Percentiles rank a stretch among this genome's conserved stretches.
phyloP scores from a whole-genome alignment of 2,329 filamentous ascomycete species.

The Verticillium dahliae region DNA sequence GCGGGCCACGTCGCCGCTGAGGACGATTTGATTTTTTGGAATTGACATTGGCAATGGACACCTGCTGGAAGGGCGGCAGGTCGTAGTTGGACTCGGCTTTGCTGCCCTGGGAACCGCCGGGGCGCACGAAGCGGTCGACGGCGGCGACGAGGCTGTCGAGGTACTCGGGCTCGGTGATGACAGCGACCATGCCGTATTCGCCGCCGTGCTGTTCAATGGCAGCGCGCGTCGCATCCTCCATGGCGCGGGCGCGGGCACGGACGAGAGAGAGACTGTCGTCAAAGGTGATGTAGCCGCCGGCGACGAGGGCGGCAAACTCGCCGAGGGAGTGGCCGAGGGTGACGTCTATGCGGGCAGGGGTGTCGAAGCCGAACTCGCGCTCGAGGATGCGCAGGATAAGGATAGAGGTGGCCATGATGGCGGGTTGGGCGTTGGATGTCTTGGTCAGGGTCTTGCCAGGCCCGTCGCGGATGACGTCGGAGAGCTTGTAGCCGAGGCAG shows the following conservation, averaged over 20 bases:
- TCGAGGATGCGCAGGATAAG: conserved; percentile 85
- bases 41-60: conserved; percentile 90
- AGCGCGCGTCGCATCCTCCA: conserved; percentile 67
- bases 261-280: conserved; percentile 74
- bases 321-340: conserved; percentile 87
- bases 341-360: conserved; percentile 66
- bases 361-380: conserved; percentile 72
- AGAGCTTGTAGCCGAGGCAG: conserved; percentile 67
- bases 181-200: conserved; percentile 89
- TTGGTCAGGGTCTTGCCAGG: conserved; percentile 70
- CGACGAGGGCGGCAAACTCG: conserved; percentile 86
- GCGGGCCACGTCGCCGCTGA: conserved; percentile 77
- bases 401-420: conserved; percentile 92
- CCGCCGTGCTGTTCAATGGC: conserved; percentile 64
- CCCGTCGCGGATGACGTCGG: conserved; percentile 70
- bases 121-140: conserved; percentile 73
- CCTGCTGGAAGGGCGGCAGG: conserved; percentile 73
- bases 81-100: conserved; percentile 63
- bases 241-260: conserved; percentile 69
- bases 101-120: conserved; percentile 51
- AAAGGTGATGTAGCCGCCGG: conserved; percentile 73
- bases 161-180: conserved; percentile 80
- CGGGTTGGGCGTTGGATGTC: conserved; percentile 85
- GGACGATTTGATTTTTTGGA: conserved; percentile 90
- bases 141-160: conserved; percentile 62